phyloP scores from a whole-genome alignment of 306 rosid genomes.

The Mimosa pudica region DNA sequence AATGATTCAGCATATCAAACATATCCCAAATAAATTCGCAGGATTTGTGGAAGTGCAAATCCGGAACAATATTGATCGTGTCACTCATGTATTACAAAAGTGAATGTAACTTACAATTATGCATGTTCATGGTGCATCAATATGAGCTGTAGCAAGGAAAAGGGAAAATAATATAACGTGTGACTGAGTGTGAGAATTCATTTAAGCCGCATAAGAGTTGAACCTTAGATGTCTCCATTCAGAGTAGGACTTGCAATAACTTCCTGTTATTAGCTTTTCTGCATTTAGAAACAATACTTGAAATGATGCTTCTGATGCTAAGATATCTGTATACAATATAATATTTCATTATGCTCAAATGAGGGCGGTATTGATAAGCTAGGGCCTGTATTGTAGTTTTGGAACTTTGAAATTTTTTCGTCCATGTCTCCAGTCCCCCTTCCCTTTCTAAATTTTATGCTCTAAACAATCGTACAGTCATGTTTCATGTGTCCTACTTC shows the following conservation, averaged over 20 bases:
- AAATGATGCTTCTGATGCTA: not conserved
- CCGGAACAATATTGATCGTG: not conserved
- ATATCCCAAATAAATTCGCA: not conserved
- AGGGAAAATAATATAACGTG: not conserved
- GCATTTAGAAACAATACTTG: conserved; percentile 4
- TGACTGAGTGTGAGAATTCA: not conserved
- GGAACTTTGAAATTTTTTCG: conserved; percentile 16
- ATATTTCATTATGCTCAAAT: not conserved
- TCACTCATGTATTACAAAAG: not conserved
- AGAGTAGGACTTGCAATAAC: not conserved
- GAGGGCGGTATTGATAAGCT: conserved; percentile 1
- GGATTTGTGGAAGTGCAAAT: not conserved
- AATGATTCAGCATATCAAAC: not conserved
- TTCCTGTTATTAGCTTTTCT: not conserved
- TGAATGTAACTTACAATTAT: conserved; percentile 11
- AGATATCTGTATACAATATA: not conserved
- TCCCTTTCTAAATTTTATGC: not conserved
- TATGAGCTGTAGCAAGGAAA: not conserved
- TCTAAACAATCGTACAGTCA: not conserved
- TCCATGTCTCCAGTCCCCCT: not conserved
- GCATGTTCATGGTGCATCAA: not conserved
- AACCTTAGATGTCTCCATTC: not conserved
- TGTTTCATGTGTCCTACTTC: conserved; percentile 2
- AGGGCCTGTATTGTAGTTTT: conserved; percentile 8
- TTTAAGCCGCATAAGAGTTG: not conserved